Percentiles rank a stretch among this genome's conserved stretches.
Conservation (phyloP, 805 yeast genomes). For the Saturnispora serradocipensis region DNA sequence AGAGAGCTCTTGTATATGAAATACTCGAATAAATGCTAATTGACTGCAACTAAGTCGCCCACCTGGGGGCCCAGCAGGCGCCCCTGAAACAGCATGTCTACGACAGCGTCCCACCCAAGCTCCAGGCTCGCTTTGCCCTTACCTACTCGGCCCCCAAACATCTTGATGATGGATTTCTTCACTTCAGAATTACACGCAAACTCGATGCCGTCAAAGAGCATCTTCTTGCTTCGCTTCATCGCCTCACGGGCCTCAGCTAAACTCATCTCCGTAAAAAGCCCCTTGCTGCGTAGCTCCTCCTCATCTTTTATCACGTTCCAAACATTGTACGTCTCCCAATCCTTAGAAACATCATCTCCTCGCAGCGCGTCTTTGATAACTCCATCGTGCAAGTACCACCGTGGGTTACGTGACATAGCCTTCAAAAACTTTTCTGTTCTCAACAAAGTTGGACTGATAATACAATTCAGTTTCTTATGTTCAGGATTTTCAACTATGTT, state of each 20-base stretch:
- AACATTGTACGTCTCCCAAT: background rate
- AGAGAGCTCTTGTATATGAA: background rate
- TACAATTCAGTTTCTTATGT: constrained; percentile 32
- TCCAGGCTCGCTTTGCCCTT: background rate
- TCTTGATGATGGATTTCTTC: background rate
- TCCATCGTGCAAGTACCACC: constrained; percentile 45
- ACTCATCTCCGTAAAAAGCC: background rate
- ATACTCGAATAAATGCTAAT: background rate
- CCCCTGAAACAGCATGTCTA: background rate
- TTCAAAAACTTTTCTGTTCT: constrained; percentile 82
- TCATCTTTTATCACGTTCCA: constrained; percentile 14
- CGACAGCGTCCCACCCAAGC: background rate
- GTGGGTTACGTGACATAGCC: constrained; percentile 49
- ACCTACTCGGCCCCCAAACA: background rate
- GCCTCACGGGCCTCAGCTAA: background rate
- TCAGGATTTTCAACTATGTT: constrained; percentile 34
- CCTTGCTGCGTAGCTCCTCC: constrained; percentile 26
- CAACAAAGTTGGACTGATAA: constrained; percentile 73
- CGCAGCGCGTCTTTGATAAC: constrained; percentile 39
- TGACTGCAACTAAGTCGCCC: background rate
- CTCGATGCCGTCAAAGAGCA: background rate
- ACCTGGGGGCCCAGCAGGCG: background rate
- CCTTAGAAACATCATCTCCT: background rate
- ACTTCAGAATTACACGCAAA: background rate
- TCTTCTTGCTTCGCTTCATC: background rate